phyloP scores from a whole-genome alignment of 805 yeast genomes.

The Candida ascalaphidarum region DNA sequence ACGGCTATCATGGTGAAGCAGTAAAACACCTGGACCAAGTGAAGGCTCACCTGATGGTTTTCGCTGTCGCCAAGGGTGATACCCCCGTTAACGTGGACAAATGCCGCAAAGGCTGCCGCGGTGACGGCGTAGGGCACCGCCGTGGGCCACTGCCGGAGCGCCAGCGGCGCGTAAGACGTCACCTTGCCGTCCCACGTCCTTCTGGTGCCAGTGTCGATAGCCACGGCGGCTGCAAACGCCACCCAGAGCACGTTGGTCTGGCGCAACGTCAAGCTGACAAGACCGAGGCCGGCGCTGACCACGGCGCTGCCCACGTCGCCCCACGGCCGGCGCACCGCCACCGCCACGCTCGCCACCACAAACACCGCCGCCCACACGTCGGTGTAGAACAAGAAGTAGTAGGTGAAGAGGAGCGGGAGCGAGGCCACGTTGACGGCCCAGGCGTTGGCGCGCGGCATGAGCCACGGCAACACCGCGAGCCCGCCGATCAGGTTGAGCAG shows the following conservation, averaged over 20 bases:
- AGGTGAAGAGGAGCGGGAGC: constrained; percentile 68
- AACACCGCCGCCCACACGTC: constrained; percentile 87
- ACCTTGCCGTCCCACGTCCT: background rate
- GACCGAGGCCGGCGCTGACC: constrained; percentile 47
- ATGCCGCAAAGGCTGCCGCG: constrained; percentile 43
- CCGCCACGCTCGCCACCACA: constrained; percentile 46
- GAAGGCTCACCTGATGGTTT: constrained; percentile 67
- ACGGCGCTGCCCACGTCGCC: constrained; percentile 12
- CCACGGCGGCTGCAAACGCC: constrained; percentile 45
- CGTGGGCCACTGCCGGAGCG: constrained; percentile 10
- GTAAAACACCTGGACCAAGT: constrained; percentile 76
- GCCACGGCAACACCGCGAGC: constrained; percentile 40
- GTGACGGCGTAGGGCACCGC: constrained; percentile 47
- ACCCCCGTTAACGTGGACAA: constrained; percentile 66
- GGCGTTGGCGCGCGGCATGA: constrained; percentile 17
- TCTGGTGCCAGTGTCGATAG: constrained; percentile 37
- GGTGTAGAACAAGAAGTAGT: constrained; percentile 76
- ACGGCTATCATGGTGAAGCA: constrained; percentile 54
- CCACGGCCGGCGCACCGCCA: constrained; percentile 26
- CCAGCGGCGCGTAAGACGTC: background rate
- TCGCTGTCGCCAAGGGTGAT: constrained; percentile 88
- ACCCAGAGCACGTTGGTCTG: constrained; percentile 93
- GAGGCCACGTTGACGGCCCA: constrained; percentile 25
- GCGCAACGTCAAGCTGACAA: constrained; percentile 63
- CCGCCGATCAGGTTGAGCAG: constrained; percentile 65